Evolutionary conservation across 2,329 filamentous ascomycete species (phyloP).

Genomic region (Fusarium mangiferae): DNA sequence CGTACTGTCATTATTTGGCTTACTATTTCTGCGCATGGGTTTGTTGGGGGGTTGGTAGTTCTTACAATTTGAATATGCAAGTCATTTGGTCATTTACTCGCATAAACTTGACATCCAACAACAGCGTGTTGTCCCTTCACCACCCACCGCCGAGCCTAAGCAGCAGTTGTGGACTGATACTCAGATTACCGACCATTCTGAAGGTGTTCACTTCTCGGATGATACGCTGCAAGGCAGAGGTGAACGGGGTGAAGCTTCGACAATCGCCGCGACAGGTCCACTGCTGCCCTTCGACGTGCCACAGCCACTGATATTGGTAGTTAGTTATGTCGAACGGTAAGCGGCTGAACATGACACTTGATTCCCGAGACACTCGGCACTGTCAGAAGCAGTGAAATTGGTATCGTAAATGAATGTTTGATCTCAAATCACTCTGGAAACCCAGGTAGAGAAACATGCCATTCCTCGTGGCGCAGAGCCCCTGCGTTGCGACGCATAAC

Average conservation of each 20-base stretch:
- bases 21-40: accelerated
- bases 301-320: not conserved
- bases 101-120: accelerated
- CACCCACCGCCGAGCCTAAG: accelerated
- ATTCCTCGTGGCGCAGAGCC: too few relatives aligned
- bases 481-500: too few relatives aligned
- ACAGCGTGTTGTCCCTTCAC: not conserved
- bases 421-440: too few relatives aligned
- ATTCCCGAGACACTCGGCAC: too few relatives aligned
- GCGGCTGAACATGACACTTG: too few relatives aligned
- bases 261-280: not conserved
- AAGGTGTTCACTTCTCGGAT: accelerated
- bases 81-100: not conserved
- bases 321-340: too few relatives aligned
- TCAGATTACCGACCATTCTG: accelerated
- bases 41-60: accelerated
- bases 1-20: not conserved
- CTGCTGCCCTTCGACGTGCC: accelerated
- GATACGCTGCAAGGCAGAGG: not conserved
- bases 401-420: too few relatives aligned
- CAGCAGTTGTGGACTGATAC: accelerated
- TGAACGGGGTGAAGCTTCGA: not conserved
- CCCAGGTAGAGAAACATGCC: too few relatives aligned
- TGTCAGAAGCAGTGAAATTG: too few relatives aligned
- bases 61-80: not conserved